These are phyloP conservation scores for Capsicum pubescens DNA, from an alignment of 257 asterid genomes.

Conservation along the genomic window DNA sequence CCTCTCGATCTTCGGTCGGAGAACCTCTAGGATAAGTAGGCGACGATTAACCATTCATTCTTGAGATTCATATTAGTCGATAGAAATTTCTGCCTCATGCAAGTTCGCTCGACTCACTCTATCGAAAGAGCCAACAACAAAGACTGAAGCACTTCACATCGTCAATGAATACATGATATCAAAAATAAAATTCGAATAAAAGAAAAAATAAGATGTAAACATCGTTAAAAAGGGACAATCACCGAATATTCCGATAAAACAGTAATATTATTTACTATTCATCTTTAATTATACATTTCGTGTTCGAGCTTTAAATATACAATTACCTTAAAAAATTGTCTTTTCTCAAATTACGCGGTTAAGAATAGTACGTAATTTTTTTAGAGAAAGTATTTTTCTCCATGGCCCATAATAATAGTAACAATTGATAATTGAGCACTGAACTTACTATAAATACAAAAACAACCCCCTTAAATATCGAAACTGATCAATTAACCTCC, in stretches of 20 bases:
- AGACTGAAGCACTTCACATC: too few relatives aligned
- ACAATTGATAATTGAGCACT: not conserved
- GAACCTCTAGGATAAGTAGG: too few relatives aligned
- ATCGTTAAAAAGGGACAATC: too few relatives aligned
- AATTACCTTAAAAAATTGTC: not conserved
- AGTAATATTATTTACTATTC: not conserved
- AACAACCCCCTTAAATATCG: not conserved
- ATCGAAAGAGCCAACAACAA: too few relatives aligned
- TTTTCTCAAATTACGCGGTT: slow-evolving; percentile 21
- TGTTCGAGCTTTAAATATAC: not conserved
- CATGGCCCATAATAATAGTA: not conserved
- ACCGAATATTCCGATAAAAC: not conserved
- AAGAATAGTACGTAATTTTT: not conserved
- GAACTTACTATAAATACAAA: slow-evolving; percentile 26
- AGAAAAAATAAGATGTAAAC: not conserved
- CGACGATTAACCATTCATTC: too few relatives aligned
- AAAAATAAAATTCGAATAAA: too few relatives aligned
- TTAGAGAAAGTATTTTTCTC: not conserved
- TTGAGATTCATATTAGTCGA: too few relatives aligned
- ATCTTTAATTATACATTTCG: not conserved
- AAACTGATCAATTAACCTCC: slow-evolving; percentile 6
- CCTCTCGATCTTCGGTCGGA: too few relatives aligned
- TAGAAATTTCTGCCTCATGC: too few relatives aligned
- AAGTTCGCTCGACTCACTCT: too few relatives aligned
- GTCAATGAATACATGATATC: not conserved